Evolutionary conservation across 2,329 filamentous ascomycete species (phyloP).

Genomic region (Grosmannia serpens): DNA sequence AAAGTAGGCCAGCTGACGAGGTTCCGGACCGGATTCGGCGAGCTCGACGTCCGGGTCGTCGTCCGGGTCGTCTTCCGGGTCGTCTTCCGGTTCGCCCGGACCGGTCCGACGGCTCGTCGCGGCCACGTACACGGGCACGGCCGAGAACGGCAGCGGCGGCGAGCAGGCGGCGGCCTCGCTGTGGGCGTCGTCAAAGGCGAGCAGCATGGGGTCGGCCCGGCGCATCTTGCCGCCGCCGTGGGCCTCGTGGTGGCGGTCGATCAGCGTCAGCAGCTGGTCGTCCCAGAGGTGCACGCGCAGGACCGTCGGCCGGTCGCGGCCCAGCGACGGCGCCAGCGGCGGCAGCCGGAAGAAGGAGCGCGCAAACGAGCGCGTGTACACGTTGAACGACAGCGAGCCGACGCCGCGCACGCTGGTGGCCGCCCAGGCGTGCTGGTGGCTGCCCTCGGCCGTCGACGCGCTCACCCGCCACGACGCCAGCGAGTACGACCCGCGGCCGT

Average conservation of each 20-base stretch:
- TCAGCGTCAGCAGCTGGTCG: constrained; percentile 10
- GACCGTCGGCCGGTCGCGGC: neutral
- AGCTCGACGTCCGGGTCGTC: too few species aligned
- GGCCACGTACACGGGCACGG: constrained; percentile 7
- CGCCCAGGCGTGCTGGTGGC: neutral
- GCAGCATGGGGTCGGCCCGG: constrained; percentile 8
- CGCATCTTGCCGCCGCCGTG: constrained; percentile 3
- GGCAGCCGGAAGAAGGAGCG: constrained; percentile 6
- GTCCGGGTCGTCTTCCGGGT: too few species aligned
- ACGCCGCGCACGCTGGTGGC: neutral
- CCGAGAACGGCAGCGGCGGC: constrained; percentile 4
- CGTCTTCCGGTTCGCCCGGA: neutral
- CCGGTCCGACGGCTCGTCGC: neutral
- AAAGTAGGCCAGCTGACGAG: too few species aligned
- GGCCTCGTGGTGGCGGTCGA: constrained; percentile 9
- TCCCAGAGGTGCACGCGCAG: constrained; percentile 11
- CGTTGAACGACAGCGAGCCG: constrained; percentile 9
- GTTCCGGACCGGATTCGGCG: too few species aligned
- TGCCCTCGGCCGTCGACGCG: neutral
- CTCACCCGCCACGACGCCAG: constrained; percentile 8
- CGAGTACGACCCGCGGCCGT: constrained; percentile 4
- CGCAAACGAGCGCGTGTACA: constrained; percentile 8
- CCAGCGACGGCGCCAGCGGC: neutral
- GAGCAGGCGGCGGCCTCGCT: neutral
- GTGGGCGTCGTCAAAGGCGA: constrained; percentile 9